phyloP scores from a whole-genome alignment of 2,329 filamentous ascomycete species.

The Botrytis byssoidea region DNA sequence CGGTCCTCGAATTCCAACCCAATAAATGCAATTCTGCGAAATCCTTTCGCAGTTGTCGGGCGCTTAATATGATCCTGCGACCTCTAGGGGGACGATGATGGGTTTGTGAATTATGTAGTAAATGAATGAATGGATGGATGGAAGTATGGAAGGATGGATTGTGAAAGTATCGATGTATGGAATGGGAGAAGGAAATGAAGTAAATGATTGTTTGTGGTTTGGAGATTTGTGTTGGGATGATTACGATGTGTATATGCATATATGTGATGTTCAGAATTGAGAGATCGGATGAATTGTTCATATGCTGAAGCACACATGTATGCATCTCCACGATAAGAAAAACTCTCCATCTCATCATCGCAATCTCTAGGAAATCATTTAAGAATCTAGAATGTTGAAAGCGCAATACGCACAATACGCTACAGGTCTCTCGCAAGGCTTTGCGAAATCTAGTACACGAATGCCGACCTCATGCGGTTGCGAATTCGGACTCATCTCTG shows the following conservation, averaged over 20 bases:
- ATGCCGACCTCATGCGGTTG: not conserved
- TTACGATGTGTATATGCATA: no score
- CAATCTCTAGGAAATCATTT: not conserved
- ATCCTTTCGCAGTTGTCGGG: not conserved
- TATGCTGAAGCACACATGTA: no score
- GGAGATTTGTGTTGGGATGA: not conserved
- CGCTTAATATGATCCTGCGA: not conserved
- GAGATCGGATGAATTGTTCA: no score
- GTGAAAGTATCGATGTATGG: not conserved
- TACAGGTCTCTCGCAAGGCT: not conserved
- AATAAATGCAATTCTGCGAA: not conserved
- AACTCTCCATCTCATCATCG: not conserved
- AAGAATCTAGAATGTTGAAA: not conserved
- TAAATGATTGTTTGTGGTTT: not conserved
- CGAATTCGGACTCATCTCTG: not conserved
- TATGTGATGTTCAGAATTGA: no score
- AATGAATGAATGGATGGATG: not conserved
- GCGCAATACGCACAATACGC: not conserved
- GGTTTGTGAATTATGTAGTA: no score
- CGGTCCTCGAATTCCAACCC: not conserved
- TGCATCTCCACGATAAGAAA: not conserved
- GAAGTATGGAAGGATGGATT: no score
- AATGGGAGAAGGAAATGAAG: not conserved
- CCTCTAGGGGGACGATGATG: not conserved
- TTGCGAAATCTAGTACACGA: not conserved